These are phyloP conservation scores for Hsuehochloa calcarea DNA, from an alignment of 176 grass and related monocot genomes.

Conservation along the genomic window DNA sequence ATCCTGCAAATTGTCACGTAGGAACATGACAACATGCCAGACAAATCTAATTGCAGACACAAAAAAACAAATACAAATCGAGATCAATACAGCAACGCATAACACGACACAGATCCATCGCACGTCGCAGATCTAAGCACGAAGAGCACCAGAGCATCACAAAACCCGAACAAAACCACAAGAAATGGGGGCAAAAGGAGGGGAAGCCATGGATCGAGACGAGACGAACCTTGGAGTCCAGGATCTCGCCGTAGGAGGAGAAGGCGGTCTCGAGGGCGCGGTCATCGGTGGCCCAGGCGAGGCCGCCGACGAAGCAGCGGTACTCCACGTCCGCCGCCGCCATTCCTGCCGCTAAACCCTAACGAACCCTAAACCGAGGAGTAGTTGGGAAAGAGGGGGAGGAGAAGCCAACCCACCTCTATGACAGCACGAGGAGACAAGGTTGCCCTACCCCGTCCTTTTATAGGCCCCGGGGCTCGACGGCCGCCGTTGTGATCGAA, in stretches of 20 bases:
- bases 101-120: not conserved
- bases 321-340: constrained; percentile 78
- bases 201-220: not conserved
- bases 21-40: not conserved
- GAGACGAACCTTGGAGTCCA: constrained; percentile 73
- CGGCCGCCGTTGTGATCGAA: constrained; percentile 28
- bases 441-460: not conserved
- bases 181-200: not conserved
- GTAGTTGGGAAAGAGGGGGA: constrained; percentile 48
- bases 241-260: constrained; percentile 59
- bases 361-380: constrained; percentile 35
- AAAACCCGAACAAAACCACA: not conserved
- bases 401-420: constrained; percentile 89
- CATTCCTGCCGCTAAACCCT: constrained; percentile 49
- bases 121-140: not conserved
- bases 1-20: not conserved
- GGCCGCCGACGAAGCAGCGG: constrained; percentile 93
- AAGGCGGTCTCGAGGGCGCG: constrained; percentile 77
- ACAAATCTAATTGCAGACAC: not conserved
- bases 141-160: not conserved
- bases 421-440: constrained; percentile 44
- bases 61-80: not conserved
- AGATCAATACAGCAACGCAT: not conserved
- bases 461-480: constrained; percentile 47
- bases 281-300: constrained; percentile 89